Percentiles rank a stretch among this genome's conserved stretches.
Conservation (phyloP, 2,329 filamentous ascomycete species). For the Microascus cirrosus region DNA sequence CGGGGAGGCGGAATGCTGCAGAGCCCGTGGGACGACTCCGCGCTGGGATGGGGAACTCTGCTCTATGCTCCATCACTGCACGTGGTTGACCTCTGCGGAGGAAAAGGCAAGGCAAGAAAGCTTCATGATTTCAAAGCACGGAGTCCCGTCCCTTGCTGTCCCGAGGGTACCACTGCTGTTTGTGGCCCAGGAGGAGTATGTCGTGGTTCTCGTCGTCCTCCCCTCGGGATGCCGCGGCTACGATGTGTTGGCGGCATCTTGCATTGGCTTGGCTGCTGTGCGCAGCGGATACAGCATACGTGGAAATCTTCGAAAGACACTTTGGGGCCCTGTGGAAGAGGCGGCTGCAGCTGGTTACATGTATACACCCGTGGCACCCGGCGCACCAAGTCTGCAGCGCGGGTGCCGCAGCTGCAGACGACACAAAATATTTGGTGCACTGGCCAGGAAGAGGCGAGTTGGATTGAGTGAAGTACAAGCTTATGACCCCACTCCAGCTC, state of each 20-base stretch:
- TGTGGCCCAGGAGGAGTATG: not conserved
- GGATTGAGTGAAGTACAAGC: not conserved
- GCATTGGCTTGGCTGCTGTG: slow-evolving; percentile 1
- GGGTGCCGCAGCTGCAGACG: not conserved
- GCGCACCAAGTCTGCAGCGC: not conserved
- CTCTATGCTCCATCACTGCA: not conserved
- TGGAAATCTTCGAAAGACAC: not conserved
- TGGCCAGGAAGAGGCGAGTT: not conserved
- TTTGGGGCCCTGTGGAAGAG: too few species aligned
- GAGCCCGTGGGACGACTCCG: not conserved
- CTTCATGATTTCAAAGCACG: not conserved
- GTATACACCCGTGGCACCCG: not conserved
- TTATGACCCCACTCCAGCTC: not conserved
- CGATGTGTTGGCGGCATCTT: slow-evolving; percentile 1
- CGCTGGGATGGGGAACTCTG: not conserved
- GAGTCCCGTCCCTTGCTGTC: not conserved
- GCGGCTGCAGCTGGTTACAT: not conserved
- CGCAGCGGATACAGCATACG: not conserved
- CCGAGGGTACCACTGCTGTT: not conserved
- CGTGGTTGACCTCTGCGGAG: not conserved
- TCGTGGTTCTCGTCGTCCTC: not conserved
- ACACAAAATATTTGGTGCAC: not conserved
- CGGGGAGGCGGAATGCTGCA: not conserved
- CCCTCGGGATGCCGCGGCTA: not conserved
- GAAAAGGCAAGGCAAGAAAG: not conserved